Conservation (phyloP, 768 basidiomycete genomes). For the Hortiboletus campestris region DNA sequence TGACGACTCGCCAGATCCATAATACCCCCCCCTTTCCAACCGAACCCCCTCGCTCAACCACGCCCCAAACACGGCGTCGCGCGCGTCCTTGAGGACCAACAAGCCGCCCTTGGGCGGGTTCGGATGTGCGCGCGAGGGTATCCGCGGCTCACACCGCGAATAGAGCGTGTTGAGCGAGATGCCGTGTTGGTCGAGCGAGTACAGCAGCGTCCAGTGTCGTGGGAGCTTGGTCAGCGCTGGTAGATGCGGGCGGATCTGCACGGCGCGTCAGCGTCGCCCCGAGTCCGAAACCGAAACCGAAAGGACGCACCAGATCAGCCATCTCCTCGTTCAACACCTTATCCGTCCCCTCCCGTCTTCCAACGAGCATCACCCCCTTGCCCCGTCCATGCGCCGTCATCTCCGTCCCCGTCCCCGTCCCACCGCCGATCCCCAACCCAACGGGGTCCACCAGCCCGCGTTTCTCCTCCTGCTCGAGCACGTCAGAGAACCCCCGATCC, state of each 20-base stretch:
- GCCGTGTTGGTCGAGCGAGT: constrained; percentile 93
- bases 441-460: constrained; percentile 36
- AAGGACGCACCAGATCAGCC: constrained; percentile 56
- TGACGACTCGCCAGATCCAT: constrained; percentile 81
- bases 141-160: constrained; percentile 48
- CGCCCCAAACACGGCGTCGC: constrained; percentile 71
- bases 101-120: constrained; percentile 46
- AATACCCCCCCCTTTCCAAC: constrained; percentile 63
- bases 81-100: constrained; percentile 62
- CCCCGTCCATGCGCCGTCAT: constrained; percentile 10
- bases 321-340: constrained; percentile 51
- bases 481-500: constrained; percentile 64
- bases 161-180: constrained; percentile 91
- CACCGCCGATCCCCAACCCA: constrained; percentile 44
- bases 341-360: constrained; percentile 53
- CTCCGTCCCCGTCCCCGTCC: constrained; percentile 21
- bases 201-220: constrained; percentile 72
- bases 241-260: constrained; percentile 66
- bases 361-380: constrained; percentile 49
- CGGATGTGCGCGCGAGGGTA: constrained; percentile 23
- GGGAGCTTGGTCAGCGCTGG: constrained; percentile 74
- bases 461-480: constrained; percentile 42
- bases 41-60: constrained; percentile 74
- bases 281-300: neutral
- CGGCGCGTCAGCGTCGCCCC: neutral